phyloP scores from a whole-genome alignment of 345 rosid genomes.

The Arabidopsis thaliana region TAIR10.1 NC_003076.8:7222001-7222500 shows the following conservation, averaged over 20 bases:
- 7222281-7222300: conserved; percentile 35
- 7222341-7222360: conserved; percentile 30
- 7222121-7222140: background rate
- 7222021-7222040: background rate
- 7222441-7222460: conserved; percentile 49
- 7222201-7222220: conserved; percentile 31
- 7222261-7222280: background rate
- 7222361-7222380: conserved; percentile 40
- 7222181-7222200: background rate
- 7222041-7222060: conserved; percentile 45
- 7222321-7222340: conserved; percentile 30
- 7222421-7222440: conserved; percentile 46
- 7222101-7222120: conserved; percentile 85
- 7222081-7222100: conserved; percentile 99
- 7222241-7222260: conserved; percentile 3
- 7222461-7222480: conserved; percentile 46
- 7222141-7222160: no score
- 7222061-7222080: conserved; percentile 97
- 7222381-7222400: conserved; percentile 31
- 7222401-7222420: conserved; percentile 29
- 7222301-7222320: conserved; percentile 41
- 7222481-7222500: conserved; percentile 60
- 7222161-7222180: no score
- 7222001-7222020: background rate
- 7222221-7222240: conserved; percentile 18